A percentile compares a stretch with the other conserved stretches of the same genome.
Evolutionary conservation across 2,329 filamentous ascomycete species (phyloP).

Genomic region (Penicillium sp.): DNA sequence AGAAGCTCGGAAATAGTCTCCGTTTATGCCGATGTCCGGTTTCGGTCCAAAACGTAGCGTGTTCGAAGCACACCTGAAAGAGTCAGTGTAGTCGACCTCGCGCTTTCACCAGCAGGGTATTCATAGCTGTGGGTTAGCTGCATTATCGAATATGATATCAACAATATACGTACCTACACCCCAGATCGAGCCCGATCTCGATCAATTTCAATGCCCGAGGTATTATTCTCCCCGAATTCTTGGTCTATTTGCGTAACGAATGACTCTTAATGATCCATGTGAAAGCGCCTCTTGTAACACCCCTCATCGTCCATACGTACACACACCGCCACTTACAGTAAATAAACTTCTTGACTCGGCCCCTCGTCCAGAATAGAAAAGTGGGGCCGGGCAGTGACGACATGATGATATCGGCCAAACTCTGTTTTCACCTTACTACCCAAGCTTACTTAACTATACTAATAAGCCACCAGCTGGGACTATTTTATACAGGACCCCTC

Average conservation of each 20-base stretch:
- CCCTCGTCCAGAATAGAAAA: neutral
- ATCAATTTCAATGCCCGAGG: neutral
- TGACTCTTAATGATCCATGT: neutral
- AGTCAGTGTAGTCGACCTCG: too few relatives aligned
- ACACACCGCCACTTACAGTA: neutral
- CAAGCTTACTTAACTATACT: too few relatives aligned
- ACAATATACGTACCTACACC: neutral
- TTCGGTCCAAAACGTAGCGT: too few relatives aligned
- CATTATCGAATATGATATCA: neutral
- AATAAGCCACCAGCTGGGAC: too few relatives aligned
- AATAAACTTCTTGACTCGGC: neutral
- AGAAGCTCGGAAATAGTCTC: too few relatives aligned
- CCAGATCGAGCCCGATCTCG: neutral
- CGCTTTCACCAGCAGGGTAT: too few relatives aligned
- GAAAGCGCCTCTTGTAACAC: neutral
- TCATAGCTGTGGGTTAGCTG: too few relatives aligned
- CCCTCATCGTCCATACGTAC: too few relatives aligned
- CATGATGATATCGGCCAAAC: constrained; percentile 15
- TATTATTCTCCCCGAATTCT: neutral
- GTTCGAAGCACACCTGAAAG: too few relatives aligned
- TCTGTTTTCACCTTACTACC: neutral
- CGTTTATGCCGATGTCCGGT: too few relatives aligned
- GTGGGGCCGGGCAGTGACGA: constrained; percentile 20
- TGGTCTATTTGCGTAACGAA: neutral
- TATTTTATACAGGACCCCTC: too few relatives aligned